Base-by-base conservation (phyloP, 1,139 yeast species). In the Yamadazyma buinensis region DNA sequence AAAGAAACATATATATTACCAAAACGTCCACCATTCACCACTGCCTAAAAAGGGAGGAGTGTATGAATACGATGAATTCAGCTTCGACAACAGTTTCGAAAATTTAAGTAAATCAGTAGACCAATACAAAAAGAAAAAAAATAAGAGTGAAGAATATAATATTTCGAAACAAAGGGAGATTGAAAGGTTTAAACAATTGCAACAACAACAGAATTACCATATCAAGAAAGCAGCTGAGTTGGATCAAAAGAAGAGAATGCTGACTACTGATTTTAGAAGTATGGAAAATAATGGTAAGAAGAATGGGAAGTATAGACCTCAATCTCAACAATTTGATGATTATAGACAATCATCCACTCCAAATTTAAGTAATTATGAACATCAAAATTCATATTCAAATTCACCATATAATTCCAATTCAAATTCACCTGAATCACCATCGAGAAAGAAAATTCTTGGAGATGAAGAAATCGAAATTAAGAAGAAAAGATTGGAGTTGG, bases 401-500 rank as follows among this genome's bases (percentile, higher is more conserved):
- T 11, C 14, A 17, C 11, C 25, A 8, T 13, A 23, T 6, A 6
- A 4, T 4, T 13, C n/a, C 11, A 14, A 14, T 6, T 49, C 60
- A 0, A 61, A 61, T 1, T 49, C 60, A 0, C 61, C 61, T 1
- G 61, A 56, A 26, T 49, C 61, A 0, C 58, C 59, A 9, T 41
- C 33, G 28, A 33, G 35, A 21, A 37, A 32, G 28, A 31, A 26
- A 23, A 15, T 19, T 23, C 11, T 20, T 14, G 13, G 28, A 13
- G 44, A 42, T 14, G 43, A 38, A 23, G 49, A 57, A 18, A 51
- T 54, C 29, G 51, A 57, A 7, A 47, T 49, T 27, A 65, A 63
- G 41, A 54, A 66, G 38, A 66, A 61, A 17, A 69, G 64, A 41
- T 56, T 68, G 32, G 74, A 69, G 43, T 41, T 59, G 45, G 73